phyloP scores from a whole-genome alignment of 139 green algal species.

The Chlamydomonas schloesseri region DNA sequence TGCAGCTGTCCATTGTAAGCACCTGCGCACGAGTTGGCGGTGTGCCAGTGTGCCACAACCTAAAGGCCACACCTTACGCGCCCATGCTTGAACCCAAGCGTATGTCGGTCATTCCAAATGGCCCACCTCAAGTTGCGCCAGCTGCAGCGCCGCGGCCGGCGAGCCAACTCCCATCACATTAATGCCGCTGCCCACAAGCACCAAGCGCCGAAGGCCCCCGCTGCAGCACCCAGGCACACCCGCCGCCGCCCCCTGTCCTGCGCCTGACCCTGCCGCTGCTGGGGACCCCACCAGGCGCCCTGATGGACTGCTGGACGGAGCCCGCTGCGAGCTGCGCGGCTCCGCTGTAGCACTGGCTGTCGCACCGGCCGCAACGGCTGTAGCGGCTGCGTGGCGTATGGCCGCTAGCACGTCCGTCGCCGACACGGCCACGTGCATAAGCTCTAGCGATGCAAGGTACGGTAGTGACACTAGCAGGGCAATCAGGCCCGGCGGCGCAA shows the following conservation, averaged over 20 bases:
- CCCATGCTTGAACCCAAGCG: background rate
- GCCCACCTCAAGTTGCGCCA: slow-evolving; percentile 7
- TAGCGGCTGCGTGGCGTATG: background rate
- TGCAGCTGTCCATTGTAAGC: slow-evolving; percentile 5
- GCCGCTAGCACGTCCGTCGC: slow-evolving; percentile 8
- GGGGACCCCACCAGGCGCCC: background rate
- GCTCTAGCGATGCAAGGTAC: slow-evolving; percentile 18
- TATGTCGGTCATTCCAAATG: background rate
- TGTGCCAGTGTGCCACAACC: background rate
- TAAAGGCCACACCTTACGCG: background rate
- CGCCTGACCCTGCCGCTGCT: background rate
- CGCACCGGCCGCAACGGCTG: background rate
- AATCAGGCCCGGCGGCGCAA: background rate
- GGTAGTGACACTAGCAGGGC: background rate
- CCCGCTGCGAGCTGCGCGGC: too few relatives aligned
- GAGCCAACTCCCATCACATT: slow-evolving; percentile 1
- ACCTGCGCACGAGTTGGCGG: background rate
- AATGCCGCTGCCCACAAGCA: slow-evolving; percentile 16
- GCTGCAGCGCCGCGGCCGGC: background rate
- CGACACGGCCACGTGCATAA: background rate
- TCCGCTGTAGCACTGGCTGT: background rate
- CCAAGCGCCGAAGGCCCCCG: background rate
- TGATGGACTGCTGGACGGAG: too few relatives aligned
- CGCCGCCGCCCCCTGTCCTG: background rate
- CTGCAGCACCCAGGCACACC: too few relatives aligned